Percentiles rank a stretch among this genome's conserved stretches.
phyloP scores from a whole-genome alignment of 106 monocot species.

The Apostasia shenzhenica region DNA sequence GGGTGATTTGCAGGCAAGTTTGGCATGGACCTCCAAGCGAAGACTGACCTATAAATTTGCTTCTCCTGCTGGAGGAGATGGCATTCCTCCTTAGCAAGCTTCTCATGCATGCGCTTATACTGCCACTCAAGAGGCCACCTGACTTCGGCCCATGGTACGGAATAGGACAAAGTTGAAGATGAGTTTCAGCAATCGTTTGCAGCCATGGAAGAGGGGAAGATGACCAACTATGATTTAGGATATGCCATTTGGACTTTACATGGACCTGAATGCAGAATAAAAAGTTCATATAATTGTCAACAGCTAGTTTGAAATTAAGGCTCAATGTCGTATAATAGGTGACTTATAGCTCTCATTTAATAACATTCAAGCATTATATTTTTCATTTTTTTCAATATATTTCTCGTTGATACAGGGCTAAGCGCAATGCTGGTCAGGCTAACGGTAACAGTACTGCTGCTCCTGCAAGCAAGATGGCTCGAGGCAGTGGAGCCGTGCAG shows the following conservation, averaged over 20 bases:
- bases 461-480: constrained; percentile 36
- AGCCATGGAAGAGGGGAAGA: constrained; percentile 10
- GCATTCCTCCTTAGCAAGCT: constrained; percentile 77
- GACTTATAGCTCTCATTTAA: too few relatives aligned
- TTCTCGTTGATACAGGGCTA: constrained; percentile 27
- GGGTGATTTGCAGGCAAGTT: neutral
- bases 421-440: constrained; percentile 22
- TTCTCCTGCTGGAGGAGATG: constrained; percentile 61
- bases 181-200: neutral
- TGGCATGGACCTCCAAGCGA: constrained; percentile 64
- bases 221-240: too few relatives aligned
- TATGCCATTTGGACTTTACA: too few relatives aligned
- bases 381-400: too few relatives aligned
- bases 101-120: constrained; percentile 98
- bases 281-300: too few relatives aligned
- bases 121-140: constrained; percentile 94
- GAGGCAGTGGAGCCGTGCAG: constrained; percentile 32
- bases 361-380: too few relatives aligned
- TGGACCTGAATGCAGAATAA: too few relatives aligned
- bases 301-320: too few relatives aligned
- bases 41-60: constrained; percentile 75
- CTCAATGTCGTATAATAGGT: too few relatives aligned
- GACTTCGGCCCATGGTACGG: constrained; percentile 88
- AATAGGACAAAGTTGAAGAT: constrained; percentile 10
- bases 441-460: constrained; percentile 33